A percentile compares a stretch with the other conserved stretches of the same genome.
These are phyloP conservation scores for Phaeoacremonium minimum DNA, from an alignment of 2,329 filamentous ascomycete genomes.

Conservation along the genomic window DNA sequence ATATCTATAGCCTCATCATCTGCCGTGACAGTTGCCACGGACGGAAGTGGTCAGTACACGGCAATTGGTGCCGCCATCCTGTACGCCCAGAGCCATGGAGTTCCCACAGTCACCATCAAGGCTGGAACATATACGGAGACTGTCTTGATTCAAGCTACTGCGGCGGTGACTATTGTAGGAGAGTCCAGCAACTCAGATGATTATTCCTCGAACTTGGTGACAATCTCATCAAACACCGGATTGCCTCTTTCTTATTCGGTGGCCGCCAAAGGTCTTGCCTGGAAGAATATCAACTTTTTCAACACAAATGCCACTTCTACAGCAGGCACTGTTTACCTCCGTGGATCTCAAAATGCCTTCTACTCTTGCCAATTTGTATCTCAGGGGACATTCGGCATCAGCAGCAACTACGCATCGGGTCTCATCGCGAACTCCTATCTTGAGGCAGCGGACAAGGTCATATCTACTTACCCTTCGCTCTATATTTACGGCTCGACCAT, in stretches of 20 bases:
- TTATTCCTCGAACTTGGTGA: conserved; percentile 31
- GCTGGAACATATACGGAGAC: conserved; percentile 39
- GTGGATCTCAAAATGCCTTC: conserved; percentile 33
- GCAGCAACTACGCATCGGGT: conserved; percentile 22
- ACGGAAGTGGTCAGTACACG: conserved; percentile 37
- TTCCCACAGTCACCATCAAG: conserved; percentile 36
- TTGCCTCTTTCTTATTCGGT: conserved; percentile 24
- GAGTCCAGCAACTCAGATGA: conserved; percentile 19
- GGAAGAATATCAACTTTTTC: conserved; percentile 33
- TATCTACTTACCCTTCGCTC: conserved; percentile 31
- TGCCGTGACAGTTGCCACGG: conserved; percentile 35
- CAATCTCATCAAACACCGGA: conserved; percentile 19
- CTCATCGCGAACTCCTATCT: conserved; percentile 39
- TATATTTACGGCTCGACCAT: conserved; percentile 39
- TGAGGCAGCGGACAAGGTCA: conserved; percentile 34
- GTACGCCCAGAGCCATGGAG: conserved; percentile 32
- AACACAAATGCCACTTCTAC: conserved; percentile 20
- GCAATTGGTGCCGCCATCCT: conserved; percentile 36
- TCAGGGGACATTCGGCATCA: conserved; percentile 22
- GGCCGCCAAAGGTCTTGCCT: conserved; percentile 23
- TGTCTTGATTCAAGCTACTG: conserved; percentile 31
- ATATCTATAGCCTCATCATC: conserved; percentile 1
- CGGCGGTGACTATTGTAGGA: conserved; percentile 35
- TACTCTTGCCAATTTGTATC: conserved; percentile 39
- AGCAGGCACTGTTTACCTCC: conserved; percentile 23